phyloP scores from a whole-genome alignment of 1,284 basidiomycete species.

The Leccinum subfulvum region DNA sequence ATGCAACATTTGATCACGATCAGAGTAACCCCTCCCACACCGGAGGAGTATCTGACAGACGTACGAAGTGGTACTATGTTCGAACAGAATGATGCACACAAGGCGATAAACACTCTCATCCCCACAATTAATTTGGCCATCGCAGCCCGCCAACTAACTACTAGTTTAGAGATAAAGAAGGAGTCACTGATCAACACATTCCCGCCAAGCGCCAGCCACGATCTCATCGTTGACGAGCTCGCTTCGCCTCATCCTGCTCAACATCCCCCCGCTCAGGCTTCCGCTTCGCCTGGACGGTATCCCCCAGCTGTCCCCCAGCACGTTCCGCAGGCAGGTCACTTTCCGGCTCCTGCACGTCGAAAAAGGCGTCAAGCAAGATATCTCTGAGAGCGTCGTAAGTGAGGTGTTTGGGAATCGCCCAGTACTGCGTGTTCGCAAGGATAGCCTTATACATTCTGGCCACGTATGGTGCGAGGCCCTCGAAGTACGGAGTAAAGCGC shows the following conservation, averaged over 20 bases:
- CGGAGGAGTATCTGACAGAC: no score
- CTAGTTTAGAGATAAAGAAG: neutral
- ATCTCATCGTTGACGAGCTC: neutral
- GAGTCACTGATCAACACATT: no score
- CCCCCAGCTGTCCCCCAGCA: neutral
- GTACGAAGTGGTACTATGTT: no score
- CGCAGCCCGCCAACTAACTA: neutral
- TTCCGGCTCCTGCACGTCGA: neutral
- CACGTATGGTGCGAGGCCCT: neutral
- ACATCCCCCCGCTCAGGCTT: neutral
- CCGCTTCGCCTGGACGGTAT: neutral
- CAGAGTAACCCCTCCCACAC: no score
- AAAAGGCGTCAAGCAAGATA: neutral
- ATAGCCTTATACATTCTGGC: neutral
- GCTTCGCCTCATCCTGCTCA: neutral
- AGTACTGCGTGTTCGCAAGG: neutral
- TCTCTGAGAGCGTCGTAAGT: neutral
- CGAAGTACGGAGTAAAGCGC: neutral
- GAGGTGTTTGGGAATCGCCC: neutral
- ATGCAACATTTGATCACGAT: no score
- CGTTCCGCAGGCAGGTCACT: neutral
- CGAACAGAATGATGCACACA: neutral
- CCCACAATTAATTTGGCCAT: neutral
- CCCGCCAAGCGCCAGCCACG: neutral
- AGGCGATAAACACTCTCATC: no score